Evolutionary conservation across 192 early-diverging fungal species (phyloP).

Genomic region (Backusella westeae): DNA sequence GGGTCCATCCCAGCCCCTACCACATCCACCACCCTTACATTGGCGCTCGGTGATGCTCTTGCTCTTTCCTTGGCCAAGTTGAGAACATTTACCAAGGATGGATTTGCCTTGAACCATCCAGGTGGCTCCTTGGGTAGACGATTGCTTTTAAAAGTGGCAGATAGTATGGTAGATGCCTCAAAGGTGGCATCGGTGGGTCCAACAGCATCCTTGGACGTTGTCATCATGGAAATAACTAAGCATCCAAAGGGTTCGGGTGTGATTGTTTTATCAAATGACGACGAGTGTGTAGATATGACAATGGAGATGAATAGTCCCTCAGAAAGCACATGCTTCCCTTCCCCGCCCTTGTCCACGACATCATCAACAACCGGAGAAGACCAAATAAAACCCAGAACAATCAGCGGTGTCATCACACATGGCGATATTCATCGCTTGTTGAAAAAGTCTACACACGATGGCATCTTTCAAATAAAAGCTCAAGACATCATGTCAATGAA

Average conservation of each 20-base stretch:
- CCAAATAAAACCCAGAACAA: neutral
- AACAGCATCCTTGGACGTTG: constrained; percentile 28
- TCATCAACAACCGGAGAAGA: neutral
- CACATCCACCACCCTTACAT: constrained; percentile 41
- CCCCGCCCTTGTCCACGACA: constrained; percentile 16
- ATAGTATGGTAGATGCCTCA: constrained; percentile 24
- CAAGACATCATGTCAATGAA: constrained; percentile 32
- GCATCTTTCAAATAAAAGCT: constrained; percentile 35
- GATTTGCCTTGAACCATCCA: constrained; percentile 47
- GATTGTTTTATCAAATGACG: constrained; percentile 24
- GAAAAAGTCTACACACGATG: constrained; percentile 18
- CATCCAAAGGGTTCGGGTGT: constrained; percentile 33
- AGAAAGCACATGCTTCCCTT: neutral
- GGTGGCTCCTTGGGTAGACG: constrained; percentile 40
- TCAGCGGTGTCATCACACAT: constrained; percentile 39
- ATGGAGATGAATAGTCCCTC: neutral
- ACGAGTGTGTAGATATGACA: neutral
- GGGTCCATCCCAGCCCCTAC: constrained; percentile 44
- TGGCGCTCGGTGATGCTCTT: constrained; percentile 45
- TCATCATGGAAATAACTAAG: constrained; percentile 37
- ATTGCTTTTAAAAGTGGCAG: constrained; percentile 37
- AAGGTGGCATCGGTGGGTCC: constrained; percentile 25
- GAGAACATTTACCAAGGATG: constrained; percentile 32
- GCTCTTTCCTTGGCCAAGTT: constrained; percentile 38
- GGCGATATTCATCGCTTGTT: constrained; percentile 39